Conservation (phyloP, 2,329 filamentous ascomycete species). For the Pestalotiopsis sp. region DNA sequence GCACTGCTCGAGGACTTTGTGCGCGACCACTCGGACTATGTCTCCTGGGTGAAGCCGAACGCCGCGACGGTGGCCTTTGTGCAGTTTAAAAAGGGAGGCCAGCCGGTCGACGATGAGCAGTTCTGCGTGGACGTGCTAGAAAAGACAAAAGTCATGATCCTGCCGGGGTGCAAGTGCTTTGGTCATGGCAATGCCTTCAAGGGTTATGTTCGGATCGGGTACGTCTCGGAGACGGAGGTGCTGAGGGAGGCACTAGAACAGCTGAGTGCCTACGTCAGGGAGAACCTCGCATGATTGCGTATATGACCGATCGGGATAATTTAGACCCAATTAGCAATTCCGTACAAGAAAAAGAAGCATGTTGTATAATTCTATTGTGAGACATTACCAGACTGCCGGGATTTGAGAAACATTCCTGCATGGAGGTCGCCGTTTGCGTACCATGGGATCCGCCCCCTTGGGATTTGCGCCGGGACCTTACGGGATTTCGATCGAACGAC, state of each 20-base stretch:
- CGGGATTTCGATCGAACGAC: conserved; percentile 9
- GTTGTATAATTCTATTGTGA: neutral
- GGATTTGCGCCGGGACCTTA: neutral
- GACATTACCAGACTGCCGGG: neutral
- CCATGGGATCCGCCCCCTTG: neutral
- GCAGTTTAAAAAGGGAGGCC: conserved; percentile 61
- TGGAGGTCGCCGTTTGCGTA: neutral
- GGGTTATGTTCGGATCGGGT: conserved; percentile 78
- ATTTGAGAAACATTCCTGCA: neutral
- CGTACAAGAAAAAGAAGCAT: neutral
- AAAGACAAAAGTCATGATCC: conserved; percentile 70
- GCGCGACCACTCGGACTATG: conserved; percentile 58
- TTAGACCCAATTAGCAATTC: neutral
- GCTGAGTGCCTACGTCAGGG: conserved; percentile 40
- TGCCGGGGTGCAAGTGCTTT: conserved; percentile 75
- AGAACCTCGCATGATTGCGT: conserved; percentile 23
- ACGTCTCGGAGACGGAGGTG: conserved; percentile 70
- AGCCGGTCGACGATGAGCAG: conserved; percentile 68
- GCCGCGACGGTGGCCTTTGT: conserved; percentile 82
- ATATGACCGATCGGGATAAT: neutral
- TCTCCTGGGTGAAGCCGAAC: conserved; percentile 68
- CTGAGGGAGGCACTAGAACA: conserved; percentile 63
- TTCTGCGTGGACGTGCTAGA: conserved; percentile 70
- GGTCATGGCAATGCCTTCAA: conserved; percentile 65
- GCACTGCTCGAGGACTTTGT: conserved; percentile 62